A percentile compares a stretch with the other conserved stretches of the same genome.
Evolutionary conservation across 768 basidiomycete species (phyloP).

Genomic region (Pleurotus tuoliensis): DNA sequence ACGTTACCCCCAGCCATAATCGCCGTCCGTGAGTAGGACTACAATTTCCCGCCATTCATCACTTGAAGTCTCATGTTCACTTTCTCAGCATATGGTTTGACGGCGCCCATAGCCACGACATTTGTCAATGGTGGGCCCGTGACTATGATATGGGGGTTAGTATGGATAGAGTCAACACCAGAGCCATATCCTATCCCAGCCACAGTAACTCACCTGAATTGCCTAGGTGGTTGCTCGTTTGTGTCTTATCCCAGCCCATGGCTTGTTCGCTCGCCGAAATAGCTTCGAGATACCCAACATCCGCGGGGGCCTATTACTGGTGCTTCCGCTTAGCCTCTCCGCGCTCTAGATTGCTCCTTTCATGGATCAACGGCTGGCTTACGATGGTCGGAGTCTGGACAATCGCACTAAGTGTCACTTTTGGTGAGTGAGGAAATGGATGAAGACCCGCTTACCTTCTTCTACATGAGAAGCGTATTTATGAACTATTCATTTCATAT

Average conservation of each 20-base stretch:
- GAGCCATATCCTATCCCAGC: not conserved
- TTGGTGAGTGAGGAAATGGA: constrained; percentile 31
- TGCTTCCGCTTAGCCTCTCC: constrained; percentile 57
- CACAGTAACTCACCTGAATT: not conserved
- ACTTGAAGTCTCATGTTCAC: not conserved
- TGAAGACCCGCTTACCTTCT: too few relatives aligned
- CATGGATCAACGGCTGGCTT: constrained; percentile 70
- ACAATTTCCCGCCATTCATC: not conserved
- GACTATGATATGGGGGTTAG: constrained; percentile 56
- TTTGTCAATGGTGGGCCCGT: constrained; percentile 52
- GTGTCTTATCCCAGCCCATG: constrained; percentile 41
- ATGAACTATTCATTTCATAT: not conserved
- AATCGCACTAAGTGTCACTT: constrained; percentile 60
- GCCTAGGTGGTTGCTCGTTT: constrained; percentile 44
- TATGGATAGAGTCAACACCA: not conserved
- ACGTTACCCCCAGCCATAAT: constrained; percentile 41
- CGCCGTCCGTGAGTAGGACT: constrained; percentile 51
- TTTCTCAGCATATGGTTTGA: constrained; percentile 47
- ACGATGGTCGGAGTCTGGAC: constrained; percentile 70
- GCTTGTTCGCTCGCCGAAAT: constrained; percentile 57
- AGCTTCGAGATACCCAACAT: constrained; percentile 57
- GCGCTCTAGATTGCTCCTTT: constrained; percentile 43
- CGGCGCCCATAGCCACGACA: constrained; percentile 53
- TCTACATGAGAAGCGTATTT: too few relatives aligned
- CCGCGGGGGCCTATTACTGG: constrained; percentile 66